Base-by-base conservation (phyloP, 2,329 filamentous ascomycete species). In the Diplocarpon mali region DNA sequence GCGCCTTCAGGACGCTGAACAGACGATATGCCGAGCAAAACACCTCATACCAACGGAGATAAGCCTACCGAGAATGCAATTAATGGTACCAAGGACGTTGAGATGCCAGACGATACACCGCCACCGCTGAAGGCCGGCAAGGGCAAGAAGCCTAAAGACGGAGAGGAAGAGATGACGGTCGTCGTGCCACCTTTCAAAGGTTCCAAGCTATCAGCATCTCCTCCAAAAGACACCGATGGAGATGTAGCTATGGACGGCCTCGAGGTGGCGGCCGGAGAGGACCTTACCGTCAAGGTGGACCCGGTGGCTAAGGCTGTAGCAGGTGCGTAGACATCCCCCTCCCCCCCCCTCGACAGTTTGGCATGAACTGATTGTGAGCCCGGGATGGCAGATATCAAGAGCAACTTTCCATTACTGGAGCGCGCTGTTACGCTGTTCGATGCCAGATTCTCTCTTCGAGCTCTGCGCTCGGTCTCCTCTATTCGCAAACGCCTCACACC, bases 371-470 rank as follows among this genome's bases (percentile, higher is more conserved):
- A 57, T 46, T 31, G 31, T 41, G n/a, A 9, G 24, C 28, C 30
- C 27, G 11, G 30, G 17, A 40, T 48, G 46, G 32, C 62, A 96
- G 92, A 95, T 66, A 94, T 98, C 69, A 92, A 89, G 69, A 82
- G 78, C 73, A 95, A 93, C 69, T 95, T 95, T 63, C 78, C 79
- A 42, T 76, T 98, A 53, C 76, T 98, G 61, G 89, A 95, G 61
- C 84, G 88, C 60, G 92, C 89, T 54, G 90, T 98, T 53, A 75
- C 81, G 53, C 79, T 93, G 58, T 98, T 96, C 65, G 92, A 98
- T 68, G 80, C 89, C 48, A 82, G 92, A 70, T 98, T 95, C 69
- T 87, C 90, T 46, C 83, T 98, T 53, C 80, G 92, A 62, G 92
- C 92, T 50, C 77, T 98, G 53, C 84, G 92, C 60, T 94, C 89